These are phyloP conservation scores for Sanguinoderma infundibulare DNA, from an alignment of 1,284 basidiomycete species.

Conservation along the genomic window DNA sequence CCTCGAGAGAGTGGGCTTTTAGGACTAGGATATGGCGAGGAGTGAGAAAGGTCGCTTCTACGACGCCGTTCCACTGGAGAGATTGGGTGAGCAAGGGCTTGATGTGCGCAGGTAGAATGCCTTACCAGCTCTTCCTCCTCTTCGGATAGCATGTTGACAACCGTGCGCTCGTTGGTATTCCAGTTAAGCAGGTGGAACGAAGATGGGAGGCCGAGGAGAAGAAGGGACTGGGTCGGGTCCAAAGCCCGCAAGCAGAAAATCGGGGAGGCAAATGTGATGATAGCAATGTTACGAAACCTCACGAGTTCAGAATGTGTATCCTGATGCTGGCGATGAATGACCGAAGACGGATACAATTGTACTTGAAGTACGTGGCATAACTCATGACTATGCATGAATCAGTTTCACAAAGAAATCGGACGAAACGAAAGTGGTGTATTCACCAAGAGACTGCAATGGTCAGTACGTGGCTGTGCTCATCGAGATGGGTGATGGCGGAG, in stretches of 20 bases:
- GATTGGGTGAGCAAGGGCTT: not conserved
- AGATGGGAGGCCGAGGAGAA: slow-evolving; percentile 32
- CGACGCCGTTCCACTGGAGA: slow-evolving; percentile 54
- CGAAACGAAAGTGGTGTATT: too few species aligned
- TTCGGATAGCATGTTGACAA: slow-evolving; percentile 25
- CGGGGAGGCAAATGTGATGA: slow-evolving; percentile 24
- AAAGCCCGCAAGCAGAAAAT: slow-evolving; percentile 40
- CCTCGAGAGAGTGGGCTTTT: slow-evolving; percentile 53
- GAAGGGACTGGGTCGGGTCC: slow-evolving; percentile 33
- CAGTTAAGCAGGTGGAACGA: slow-evolving; percentile 39
- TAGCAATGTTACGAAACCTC: slow-evolving; percentile 5
- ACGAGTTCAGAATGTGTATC: not conserved
- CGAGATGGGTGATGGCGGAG: slow-evolving; percentile 18
- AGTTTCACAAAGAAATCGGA: not conserved
- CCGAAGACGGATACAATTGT: slow-evolving; percentile 11
- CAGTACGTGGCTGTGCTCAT: slow-evolving; percentile 5
- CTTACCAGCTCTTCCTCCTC: slow-evolving; percentile 38
- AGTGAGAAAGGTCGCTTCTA: slow-evolving; percentile 50
- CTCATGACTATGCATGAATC: slow-evolving; percentile 11
- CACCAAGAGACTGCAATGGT: slow-evolving; percentile 25
- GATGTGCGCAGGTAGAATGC: not conserved
- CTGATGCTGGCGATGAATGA: not conserved
- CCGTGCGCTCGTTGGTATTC: slow-evolving; percentile 27
- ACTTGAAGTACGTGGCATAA: slow-evolving; percentile 25
- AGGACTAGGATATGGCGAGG: slow-evolving; percentile 51